A percentile compares a stretch with the other conserved stretches of the same genome.
These are phyloP conservation scores for Diaporthe humulicola DNA, from an alignment of 2,329 filamentous ascomycete genomes.

Conservation along the genomic window DNA sequence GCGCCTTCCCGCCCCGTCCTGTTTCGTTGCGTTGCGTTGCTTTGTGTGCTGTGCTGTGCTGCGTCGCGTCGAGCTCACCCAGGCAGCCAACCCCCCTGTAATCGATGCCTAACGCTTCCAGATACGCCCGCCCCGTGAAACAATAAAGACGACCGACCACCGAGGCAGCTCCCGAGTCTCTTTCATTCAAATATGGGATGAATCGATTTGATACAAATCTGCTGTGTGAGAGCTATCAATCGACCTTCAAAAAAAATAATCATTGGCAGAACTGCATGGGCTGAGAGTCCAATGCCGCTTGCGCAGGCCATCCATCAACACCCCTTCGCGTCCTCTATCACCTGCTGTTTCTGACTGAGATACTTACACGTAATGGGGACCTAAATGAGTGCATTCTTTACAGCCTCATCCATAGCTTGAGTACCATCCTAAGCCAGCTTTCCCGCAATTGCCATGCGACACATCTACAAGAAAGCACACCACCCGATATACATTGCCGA, in stretches of 20 bases:
- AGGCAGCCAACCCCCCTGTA: not conserved
- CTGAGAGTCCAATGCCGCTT: not conserved
- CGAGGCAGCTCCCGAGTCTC: not conserved
- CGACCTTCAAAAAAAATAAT: not conserved
- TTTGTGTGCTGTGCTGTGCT: not conserved
- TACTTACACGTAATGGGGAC: not conserved
- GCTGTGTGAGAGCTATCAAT: not conserved
- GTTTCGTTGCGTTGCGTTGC: constrained; percentile 2
- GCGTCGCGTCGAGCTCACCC: not conserved
- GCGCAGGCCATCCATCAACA: not conserved
- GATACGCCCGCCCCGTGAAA: constrained; percentile 4
- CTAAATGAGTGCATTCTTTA: not conserved
- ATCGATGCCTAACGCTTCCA: constrained; percentile 13
- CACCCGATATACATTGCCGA: constrained; percentile 98
- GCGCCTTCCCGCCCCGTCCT: constrained; percentile 13
- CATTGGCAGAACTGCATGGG: not conserved
- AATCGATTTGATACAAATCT: not conserved
- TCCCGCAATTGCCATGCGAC: not conserved
- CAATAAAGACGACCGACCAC: not conserved
- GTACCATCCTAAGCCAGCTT: not conserved
- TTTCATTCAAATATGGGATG: not conserved
- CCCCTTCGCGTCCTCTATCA: not conserved
- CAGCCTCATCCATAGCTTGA: not conserved
- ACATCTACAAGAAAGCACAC: constrained; percentile 70
- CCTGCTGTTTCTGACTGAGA: not conserved